Evolutionary conservation across 345 rosid genomes (phyloP), one percentile per base, ranked within the genome.

Genomic region (Rhizophora mangle): DNA sequence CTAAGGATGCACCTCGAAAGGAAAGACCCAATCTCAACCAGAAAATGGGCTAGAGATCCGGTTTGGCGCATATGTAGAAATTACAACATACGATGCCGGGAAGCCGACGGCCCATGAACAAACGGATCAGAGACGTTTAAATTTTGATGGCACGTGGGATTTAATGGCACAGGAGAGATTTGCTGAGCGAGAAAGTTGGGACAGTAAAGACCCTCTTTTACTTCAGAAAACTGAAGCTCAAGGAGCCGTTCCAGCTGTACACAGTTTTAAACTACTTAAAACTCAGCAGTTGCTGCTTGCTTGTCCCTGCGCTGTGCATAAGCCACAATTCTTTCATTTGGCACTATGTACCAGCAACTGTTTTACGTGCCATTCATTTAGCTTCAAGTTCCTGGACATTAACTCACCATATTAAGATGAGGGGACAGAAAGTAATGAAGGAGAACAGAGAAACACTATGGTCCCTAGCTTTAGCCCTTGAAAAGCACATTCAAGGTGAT

Each of bases 321-420:
- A 22, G 69, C 59, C 58, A 60, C 59, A 29, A 8, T 56, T 72
- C 58, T 55, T 27, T 46, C 0, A n/a, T 62, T 34, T 8, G 21
- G 52, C 37, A 60, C 62, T 64, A 37, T 34, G 16, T 7, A 55
- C 32, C 43, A 31, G 21, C 60, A 32, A n/a, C 32, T 32, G 46
- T 55, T 19, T 43, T 20, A 62, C 59, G 29, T 36, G 11, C 64
- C 8, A 20, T 21, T 58, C 67, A 29, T 46, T 29, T 26, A 34
- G 49, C 60, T 72, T 82, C 72, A 80, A 36, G 70, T 63, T 52
- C 86, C 86, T 82, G 78, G 13, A 60, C 51, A 69, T 15, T 24
- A 74, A 57, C 18, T 2, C 22, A 39, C 15, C 43, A 70, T 0
- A 37, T 56, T 8, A 24, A n/a, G 20, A 24, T 43, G 0, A 31